Conservation (phyloP, 768 basidiomycete species). For the Hebeloma cylindrosporum region DNA sequence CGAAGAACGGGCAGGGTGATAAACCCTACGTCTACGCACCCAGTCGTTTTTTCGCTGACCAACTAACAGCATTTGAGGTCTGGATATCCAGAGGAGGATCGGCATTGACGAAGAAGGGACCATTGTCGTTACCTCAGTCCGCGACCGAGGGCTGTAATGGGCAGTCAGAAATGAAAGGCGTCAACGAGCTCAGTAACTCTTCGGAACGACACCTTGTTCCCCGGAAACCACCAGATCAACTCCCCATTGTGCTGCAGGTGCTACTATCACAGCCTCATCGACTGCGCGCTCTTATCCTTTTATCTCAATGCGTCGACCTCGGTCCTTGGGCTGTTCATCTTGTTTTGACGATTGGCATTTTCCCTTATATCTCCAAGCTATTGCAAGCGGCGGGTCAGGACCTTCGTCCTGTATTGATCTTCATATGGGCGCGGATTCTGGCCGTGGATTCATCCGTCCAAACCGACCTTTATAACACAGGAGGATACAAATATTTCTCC, state of each 20-base stretch:
- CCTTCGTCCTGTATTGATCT: slow-evolving; percentile 95
- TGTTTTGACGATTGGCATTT: slow-evolving; percentile 94
- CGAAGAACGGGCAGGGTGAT: slow-evolving; percentile 27
- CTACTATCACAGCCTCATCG: slow-evolving; percentile 95
- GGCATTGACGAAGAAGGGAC: slow-evolving; percentile 75
- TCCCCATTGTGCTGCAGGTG: slow-evolving; percentile 97
- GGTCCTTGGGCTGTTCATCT: slow-evolving; percentile 99
- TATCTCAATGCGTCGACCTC: slow-evolving; percentile 96
- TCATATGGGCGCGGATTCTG: slow-evolving; percentile 97
- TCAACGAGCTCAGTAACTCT: slow-evolving; percentile 17
- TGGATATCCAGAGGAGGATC: slow-evolving; percentile 96
- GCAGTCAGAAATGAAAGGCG: slow-evolving; percentile 2
- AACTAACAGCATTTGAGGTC: slow-evolving; percentile 95
- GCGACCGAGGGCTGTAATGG: slow-evolving; percentile 10
- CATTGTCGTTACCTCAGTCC: slow-evolving; percentile 60
- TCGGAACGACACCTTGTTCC: slow-evolving; percentile 61
- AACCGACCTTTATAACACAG: slow-evolving; percentile 80
- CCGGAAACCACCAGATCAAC: slow-evolving; percentile 92
- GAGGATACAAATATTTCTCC: slow-evolving; percentile 85
- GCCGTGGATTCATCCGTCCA: slow-evolving; percentile 96
- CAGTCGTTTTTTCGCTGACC: slow-evolving; percentile 93
- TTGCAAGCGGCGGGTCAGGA: slow-evolving; percentile 94
- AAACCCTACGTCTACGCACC: slow-evolving; percentile 74
- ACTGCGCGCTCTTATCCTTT: slow-evolving; percentile 89
- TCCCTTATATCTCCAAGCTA: slow-evolving; percentile 96